Percentiles rank a stretch among this genome's conserved stretches.
Evolutionary conservation across 1,139 yeast species (phyloP).

Genomic region (Pichia sp.): DNA sequence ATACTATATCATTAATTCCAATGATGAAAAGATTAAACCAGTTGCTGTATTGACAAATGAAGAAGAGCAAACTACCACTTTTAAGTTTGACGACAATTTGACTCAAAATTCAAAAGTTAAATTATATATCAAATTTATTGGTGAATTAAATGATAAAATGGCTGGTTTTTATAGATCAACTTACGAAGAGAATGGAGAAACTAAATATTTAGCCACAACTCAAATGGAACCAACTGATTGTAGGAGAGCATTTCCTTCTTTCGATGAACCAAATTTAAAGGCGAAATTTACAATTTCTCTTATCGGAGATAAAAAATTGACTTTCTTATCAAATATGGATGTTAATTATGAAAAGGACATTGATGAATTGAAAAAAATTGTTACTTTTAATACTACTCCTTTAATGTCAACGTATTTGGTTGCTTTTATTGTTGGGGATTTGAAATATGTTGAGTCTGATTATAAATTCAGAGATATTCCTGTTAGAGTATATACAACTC

Average conservation of each 20-base stretch:
- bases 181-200: constrained; percentile 55
- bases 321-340: constrained; percentile 81
- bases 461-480: constrained; percentile 42
- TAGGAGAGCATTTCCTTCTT: constrained; percentile 86
- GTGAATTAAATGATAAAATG: constrained; percentile 60
- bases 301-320: constrained; percentile 54
- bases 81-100: constrained; percentile 44
- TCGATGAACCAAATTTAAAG: constrained; percentile 83
- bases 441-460: constrained; percentile 46
- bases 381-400: constrained; percentile 43
- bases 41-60: constrained; percentile 14
- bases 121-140: constrained; percentile 40
- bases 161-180: constrained; percentile 87
- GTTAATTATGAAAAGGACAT: constrained; percentile 40
- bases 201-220: constrained; percentile 73
- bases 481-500: constrained; percentile 51
- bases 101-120: constrained; percentile 32
- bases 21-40: constrained; percentile 19
- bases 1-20: constrained; percentile 15
- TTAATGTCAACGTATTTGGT: constrained; percentile 52
- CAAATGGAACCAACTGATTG: constrained; percentile 92
- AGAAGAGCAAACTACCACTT: constrained; percentile 57
- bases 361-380: constrained; percentile 40
- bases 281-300: constrained; percentile 69
- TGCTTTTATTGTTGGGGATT: constrained; percentile 56